Evolutionary conservation across 2,329 filamentous ascomycete species (phyloP), one percentile per base, ranked within the genome.

Genomic region (Calonectria pteridis): DNA sequence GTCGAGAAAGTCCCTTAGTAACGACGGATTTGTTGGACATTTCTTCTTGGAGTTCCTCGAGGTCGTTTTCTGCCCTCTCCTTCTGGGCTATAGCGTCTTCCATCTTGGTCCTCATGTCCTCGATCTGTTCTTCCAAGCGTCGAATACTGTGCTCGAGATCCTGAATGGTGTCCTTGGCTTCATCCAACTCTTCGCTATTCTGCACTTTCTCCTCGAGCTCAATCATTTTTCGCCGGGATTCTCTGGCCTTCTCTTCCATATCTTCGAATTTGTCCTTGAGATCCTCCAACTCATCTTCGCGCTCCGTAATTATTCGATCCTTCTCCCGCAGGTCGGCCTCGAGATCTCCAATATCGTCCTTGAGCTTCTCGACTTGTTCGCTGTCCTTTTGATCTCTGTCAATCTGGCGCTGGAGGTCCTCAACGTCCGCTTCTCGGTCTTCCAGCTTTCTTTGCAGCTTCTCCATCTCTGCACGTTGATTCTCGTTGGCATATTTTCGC

Each of bases 1-100:
- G 94, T 37, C 93, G 90, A 67, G 91, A 94, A 11, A 95, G 87
- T 2, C 93, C 93, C 81, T 94, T 95, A 16, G 93, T 94, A 67
- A 91, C 91, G 46, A 95, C 89, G 0, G 94, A 96, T 78, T 95
- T 95, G 84, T 96, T 93, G 28, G 93, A 90, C 89, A 95, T 91
- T 79, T 95, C 94, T 68, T 94, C 93, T 75, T 94, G 93, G 29
- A 95, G 87, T 79, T 93, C 91, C 77, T 92, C 88, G 20, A 93
- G 85, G 72, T 93, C 89, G 9, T 84, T 85, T 77, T 92, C 89
- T 2, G 91, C 91, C 35, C 89, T 87, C 28, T 90, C 86, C 77
- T 90, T 91, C 70, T 92, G 88, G 1, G 85, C 81, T 10, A 88
- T 73, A 0, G 91, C 90, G 67, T 90, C 86, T 37, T 91, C 85